Conservation (phyloP, 192 early-diverging fungal species). For the Coemansia erecta region DNA sequence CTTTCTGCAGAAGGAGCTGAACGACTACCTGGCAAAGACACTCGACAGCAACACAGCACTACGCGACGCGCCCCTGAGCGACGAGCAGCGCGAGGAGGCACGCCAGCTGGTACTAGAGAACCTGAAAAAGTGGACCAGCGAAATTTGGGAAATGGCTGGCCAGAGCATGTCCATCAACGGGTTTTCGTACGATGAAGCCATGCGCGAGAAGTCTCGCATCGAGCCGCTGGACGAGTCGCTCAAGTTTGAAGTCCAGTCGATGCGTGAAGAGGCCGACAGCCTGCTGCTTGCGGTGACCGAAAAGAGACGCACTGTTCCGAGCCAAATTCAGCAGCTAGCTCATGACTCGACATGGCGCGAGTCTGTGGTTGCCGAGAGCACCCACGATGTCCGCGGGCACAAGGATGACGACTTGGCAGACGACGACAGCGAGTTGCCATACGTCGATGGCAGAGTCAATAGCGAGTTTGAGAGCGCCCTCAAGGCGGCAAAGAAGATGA, state of each 20-base stretch:
- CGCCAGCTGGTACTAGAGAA: constrained; percentile 12
- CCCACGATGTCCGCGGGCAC: constrained; percentile 19
- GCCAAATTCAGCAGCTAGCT: constrained; percentile 39
- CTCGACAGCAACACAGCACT: constrained; percentile 27
- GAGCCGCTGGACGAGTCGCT: constrained; percentile 42
- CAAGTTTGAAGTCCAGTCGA: constrained; percentile 27
- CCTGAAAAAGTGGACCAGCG: constrained; percentile 27
- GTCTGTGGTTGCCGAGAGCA: constrained; percentile 38
- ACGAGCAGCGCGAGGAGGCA: constrained; percentile 37
- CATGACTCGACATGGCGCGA: constrained; percentile 36
- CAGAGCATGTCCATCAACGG: constrained; percentile 46
- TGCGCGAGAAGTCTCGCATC: constrained; percentile 33
- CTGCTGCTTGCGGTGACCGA: constrained; percentile 32
- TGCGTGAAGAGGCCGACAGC: constrained; percentile 38
- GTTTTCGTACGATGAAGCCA: constrained; percentile 39
- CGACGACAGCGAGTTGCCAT: constrained; percentile 16
- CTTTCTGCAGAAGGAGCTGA: constrained; percentile 38
- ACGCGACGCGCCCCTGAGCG: constrained; percentile 23
- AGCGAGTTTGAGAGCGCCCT: constrained; percentile 31
- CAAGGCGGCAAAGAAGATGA: constrained; percentile 12
- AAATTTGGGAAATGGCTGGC: constrained; percentile 39
- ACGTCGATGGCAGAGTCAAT: constrained; percentile 35
- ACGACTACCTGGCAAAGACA: constrained; percentile 21
- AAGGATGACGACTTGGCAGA: not conserved
- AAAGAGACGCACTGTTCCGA: constrained; percentile 40